Base-by-base conservation (phyloP, 345 rosid genomes). In the Litchi chinensis region DNA sequence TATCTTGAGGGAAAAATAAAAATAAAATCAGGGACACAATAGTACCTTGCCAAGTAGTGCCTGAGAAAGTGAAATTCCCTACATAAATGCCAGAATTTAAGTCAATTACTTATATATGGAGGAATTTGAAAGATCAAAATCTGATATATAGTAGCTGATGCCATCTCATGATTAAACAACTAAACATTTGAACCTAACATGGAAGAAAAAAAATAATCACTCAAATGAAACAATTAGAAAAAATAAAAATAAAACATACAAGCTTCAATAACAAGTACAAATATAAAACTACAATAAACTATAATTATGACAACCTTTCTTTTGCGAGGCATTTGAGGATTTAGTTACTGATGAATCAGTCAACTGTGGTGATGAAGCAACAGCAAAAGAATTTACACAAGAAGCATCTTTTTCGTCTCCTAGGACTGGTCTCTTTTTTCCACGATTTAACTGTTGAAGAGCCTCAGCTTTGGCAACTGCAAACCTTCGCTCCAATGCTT, bases 401-500 rank as follows among this genome's bases (percentile, higher is more conserved):
- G 15, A 48, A 48, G 48, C 68, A 77, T 63, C 76, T 63, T 76
- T 72, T 67, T 19, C 74, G 32, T 65, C 77, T 73, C 75, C 85
- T 41, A 40, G 71, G 50, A 41, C 10, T 10, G 64, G 6, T 44
- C 63, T 82, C 73, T 71, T 85, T 73, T 82, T 84, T 60, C 54
- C 83, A 83, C 79, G 89, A 64, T 84, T 86, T 57, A 84, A 86
- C 64, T 86, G 85, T 65, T 86, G 90, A 80, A 86, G 83, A 73
- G 83, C 81, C 85, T 91, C 93, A 8, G 92, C 89, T 87, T 85
- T 84, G 32, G 89, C 92, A 60, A 74, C 78, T 19, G 86, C 89
- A 67, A 88, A 87, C 77, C 95, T 83, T 74, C 89, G 80, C 77
- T 91, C 90, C 59, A 93, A 75, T 5, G 94, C 95, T 56, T 87